phyloP scores from a whole-genome alignment of 2,329 filamentous ascomycete species.

The Dissoconium aciculare region DNA sequence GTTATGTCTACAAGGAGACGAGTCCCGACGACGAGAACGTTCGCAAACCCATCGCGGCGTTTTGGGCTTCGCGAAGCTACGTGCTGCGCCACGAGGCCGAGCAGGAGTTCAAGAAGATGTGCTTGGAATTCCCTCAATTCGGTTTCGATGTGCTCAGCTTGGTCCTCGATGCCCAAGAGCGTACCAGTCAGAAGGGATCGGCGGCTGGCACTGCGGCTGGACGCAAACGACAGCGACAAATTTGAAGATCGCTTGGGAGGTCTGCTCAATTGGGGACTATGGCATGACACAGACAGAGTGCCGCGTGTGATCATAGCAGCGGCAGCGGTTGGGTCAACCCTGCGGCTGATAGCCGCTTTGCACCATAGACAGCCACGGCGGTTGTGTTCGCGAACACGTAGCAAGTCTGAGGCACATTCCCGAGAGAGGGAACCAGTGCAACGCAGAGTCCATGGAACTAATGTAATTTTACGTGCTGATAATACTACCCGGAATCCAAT shows the following conservation, averaged over 20 bases:
- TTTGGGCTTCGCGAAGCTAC: constrained; percentile 73
- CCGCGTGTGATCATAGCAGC: too few species aligned
- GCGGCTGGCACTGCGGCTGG: constrained; percentile 23
- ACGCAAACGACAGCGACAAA: constrained; percentile 25
- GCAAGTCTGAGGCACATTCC: too few species aligned
- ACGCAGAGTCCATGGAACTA: too few species aligned
- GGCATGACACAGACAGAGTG: too few species aligned
- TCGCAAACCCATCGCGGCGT: constrained; percentile 70
- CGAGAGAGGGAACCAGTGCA: too few species aligned
- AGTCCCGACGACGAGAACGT: constrained; percentile 53
- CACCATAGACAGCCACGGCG: too few species aligned
- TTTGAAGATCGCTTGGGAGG: constrained; percentile 1
- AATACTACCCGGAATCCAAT: too few species aligned
- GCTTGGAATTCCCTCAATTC: constrained; percentile 80
- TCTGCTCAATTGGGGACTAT: too few species aligned
- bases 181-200: constrained; percentile 26
- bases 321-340: too few species aligned
- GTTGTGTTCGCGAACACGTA: too few species aligned
- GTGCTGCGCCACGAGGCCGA: constrained; percentile 74
- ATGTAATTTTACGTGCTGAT: too few species aligned
- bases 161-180: constrained; percentile 37
- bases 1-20: constrained; percentile 76
- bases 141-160: constrained; percentile 78
- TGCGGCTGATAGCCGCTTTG: too few species aligned
- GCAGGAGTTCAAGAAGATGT: constrained; percentile 68